phyloP scores from a whole-genome alignment of 345 rosid species.

The Rhizophora mangle region DNA sequence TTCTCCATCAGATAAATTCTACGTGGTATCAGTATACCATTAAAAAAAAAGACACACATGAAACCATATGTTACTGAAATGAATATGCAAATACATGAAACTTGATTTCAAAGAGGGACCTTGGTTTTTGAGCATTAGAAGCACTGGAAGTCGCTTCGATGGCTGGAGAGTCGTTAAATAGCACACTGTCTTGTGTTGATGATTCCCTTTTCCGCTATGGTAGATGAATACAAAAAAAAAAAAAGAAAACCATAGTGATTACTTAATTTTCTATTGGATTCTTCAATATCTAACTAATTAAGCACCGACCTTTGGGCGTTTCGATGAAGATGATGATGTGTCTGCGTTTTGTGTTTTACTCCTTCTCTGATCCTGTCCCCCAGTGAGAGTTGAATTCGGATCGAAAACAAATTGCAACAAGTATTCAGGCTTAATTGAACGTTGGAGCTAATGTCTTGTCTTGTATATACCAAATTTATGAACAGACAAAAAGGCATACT shows the following conservation, averaged over 20 bases:
- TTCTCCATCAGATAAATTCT: background rate
- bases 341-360: constrained; percentile 16
- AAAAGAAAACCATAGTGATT: too few relatives aligned
- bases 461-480: too few relatives aligned
- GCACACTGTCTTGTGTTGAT: too few relatives aligned
- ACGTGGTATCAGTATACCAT: background rate
- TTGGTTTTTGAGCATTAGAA: background rate
- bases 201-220: background rate
- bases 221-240: too few relatives aligned
- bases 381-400: constrained; percentile 6
- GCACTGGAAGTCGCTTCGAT: background rate
- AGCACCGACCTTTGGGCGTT: constrained; percentile 26
- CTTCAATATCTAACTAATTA: background rate
- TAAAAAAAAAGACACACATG: too few relatives aligned
- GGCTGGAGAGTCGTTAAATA: background rate
- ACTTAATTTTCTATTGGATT: too few relatives aligned
- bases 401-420: background rate
- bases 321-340: constrained; percentile 12
- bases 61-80: background rate
- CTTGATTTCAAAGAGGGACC: background rate
- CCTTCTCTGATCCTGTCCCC: background rate
- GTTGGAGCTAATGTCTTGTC: too few relatives aligned
- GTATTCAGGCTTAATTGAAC: background rate
- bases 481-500: too few relatives aligned
- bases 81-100: background rate